These are phyloP conservation scores for Inga oerstediana DNA, from an alignment of 306 rosid genomes.

Conservation along the genomic window DNA sequence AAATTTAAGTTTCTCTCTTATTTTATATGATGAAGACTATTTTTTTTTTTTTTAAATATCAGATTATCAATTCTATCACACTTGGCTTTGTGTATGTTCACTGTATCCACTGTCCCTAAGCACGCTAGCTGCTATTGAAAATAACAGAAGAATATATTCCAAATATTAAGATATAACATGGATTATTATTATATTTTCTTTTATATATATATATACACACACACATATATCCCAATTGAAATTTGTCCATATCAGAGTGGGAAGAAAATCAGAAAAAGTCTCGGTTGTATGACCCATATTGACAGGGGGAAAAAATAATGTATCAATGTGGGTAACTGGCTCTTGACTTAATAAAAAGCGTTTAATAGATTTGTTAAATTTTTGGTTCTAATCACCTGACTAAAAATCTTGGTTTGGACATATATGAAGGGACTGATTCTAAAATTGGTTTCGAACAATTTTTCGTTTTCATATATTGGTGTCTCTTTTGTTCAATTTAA, in stretches of 20 bases:
- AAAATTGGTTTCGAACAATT: neutral
- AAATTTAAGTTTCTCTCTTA: neutral
- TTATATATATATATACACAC: too few species aligned
- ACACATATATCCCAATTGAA: neutral
- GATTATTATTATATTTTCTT: neutral
- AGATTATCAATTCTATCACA: constrained; percentile 10
- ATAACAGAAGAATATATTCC: neutral
- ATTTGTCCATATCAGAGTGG: constrained; percentile 22
- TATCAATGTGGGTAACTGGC: neutral
- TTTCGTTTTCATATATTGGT: neutral
- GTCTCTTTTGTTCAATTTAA: neutral
- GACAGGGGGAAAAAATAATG: neutral
- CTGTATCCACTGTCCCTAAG: constrained; percentile 6
- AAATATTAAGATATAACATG: neutral
- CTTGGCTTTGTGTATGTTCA: neutral
- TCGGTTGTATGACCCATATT: neutral
- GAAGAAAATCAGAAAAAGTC: neutral
- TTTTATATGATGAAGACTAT: neutral
- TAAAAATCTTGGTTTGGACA: neutral
- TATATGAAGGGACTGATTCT: neutral
- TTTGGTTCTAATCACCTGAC: neutral
- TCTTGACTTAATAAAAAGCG: neutral
- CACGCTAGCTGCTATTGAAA: constrained; percentile 6
- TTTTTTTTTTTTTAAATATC: neutral
- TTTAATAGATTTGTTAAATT: neutral